Evolutionary conservation across 148 eudicot species (phyloP).

Genomic region (Rhododendron griersonianum): DNA sequence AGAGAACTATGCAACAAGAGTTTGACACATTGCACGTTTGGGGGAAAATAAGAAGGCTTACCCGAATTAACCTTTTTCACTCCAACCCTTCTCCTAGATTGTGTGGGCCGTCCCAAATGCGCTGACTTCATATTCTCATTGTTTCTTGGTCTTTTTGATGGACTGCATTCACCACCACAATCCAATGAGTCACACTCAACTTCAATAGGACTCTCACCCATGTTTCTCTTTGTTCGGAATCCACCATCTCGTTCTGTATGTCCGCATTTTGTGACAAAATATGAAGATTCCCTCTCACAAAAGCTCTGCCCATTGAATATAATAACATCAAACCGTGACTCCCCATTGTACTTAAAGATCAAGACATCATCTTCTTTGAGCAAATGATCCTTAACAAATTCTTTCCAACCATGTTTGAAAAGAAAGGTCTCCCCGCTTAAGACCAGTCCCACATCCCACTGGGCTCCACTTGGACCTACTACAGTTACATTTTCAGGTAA

Average conservation of each 20-base stretch:
- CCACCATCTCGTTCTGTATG: slow-evolving; percentile 14
- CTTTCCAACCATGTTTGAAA: slow-evolving; percentile 42
- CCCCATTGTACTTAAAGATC: slow-evolving; percentile 44
- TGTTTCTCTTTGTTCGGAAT: slow-evolving; percentile 6
- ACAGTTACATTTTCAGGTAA: slow-evolving; percentile 25
- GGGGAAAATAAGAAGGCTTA: background rate
- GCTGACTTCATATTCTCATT: slow-evolving; percentile 4
- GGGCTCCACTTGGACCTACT: slow-evolving; percentile 46
- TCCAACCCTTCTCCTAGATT: too few relatives aligned
- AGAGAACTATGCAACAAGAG: background rate
- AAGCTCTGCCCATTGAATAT: slow-evolving; percentile 36
- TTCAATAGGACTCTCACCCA: slow-evolving; percentile 18
- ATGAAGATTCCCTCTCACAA: slow-evolving; percentile 52
- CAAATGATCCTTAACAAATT: slow-evolving; percentile 38
- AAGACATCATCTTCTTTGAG: slow-evolving; percentile 41
- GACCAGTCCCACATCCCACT: slow-evolving; percentile 40
- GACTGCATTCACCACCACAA: background rate
- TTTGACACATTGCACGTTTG: background rate
- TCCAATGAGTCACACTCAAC: slow-evolving; percentile 16
- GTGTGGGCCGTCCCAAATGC: background rate
- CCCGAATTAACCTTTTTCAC: background rate
- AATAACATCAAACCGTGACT: slow-evolving; percentile 36
- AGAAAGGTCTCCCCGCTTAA: slow-evolving; percentile 23
- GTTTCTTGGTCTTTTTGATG: slow-evolving; percentile 21
- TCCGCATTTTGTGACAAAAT: slow-evolving; percentile 41